These are phyloP conservation scores for Magnusiomyces paraingens DNA, from an alignment of 1,139 yeast species.

Conservation along the genomic window DNA sequence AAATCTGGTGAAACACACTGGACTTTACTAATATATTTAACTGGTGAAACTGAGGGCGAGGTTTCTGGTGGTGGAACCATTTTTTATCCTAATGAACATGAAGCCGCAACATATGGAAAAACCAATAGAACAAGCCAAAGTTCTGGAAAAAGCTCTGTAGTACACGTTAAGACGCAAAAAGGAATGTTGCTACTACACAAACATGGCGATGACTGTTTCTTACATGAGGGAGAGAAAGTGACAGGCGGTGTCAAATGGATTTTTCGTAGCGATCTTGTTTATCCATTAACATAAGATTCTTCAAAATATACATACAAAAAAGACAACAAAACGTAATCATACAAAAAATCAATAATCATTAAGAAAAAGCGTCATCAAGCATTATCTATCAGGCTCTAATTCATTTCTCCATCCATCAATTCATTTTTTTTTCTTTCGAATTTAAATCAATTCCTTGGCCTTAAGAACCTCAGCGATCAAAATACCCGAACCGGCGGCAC, in stretches of 20 bases:
- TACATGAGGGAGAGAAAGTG: conserved; percentile 55
- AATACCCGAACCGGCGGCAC: conserved; percentile 99
- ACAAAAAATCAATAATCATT: neutral
- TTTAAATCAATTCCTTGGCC: conserved; percentile 66
- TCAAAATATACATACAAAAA: no score
- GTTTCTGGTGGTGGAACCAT: conserved; percentile 60
- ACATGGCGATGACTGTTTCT: conserved; percentile 60
- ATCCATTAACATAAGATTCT: conserved; percentile 3
- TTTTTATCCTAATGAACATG: conserved; percentile 39
- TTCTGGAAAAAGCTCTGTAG: conserved; percentile 22
- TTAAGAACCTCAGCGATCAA: conserved; percentile 86
- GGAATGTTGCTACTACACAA: conserved; percentile 61
- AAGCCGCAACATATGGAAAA: conserved; percentile 7
- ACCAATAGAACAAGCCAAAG: conserved; percentile 1
- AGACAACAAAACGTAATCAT: conserved; percentile 4
- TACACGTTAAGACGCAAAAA: conserved; percentile 43
- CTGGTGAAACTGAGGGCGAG: conserved; percentile 46
- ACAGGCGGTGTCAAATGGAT: conserved; percentile 57
- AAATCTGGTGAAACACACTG: conserved; percentile 44
- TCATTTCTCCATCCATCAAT: neutral
- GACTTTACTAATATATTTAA: conserved; percentile 55
- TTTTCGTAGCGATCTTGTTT: conserved; percentile 54
- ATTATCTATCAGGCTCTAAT: neutral
- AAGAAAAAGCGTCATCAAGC: neutral
- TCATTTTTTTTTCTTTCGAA: neutral